Evolutionary conservation across 805 yeast species (phyloP).

Genomic region (Wickerhamiella bombiphila): DNA sequence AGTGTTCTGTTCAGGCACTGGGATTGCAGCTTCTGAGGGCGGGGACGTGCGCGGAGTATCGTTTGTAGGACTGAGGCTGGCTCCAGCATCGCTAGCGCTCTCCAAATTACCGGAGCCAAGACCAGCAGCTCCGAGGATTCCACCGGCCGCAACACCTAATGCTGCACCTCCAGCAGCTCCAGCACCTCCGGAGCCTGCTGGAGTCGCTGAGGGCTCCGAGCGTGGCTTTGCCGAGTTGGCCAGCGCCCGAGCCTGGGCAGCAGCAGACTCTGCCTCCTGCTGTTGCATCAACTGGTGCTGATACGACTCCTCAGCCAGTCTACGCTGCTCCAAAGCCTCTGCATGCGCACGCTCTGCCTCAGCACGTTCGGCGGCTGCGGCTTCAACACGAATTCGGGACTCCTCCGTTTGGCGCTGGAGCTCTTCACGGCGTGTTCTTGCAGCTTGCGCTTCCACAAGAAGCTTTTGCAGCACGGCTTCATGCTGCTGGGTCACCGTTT

Average conservation of each 20-base stretch:
- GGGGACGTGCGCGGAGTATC: slow-evolving; percentile 6
- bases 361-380: background rate
- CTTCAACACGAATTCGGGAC: background rate
- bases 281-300: slow-evolving; percentile 2
- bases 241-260: slow-evolving; percentile 4
- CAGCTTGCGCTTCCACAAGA: background rate
- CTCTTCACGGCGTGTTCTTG: slow-evolving; percentile 7
- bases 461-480: slow-evolving; percentile 1
- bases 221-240: slow-evolving; percentile 1
- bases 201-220: slow-evolving; percentile 12
- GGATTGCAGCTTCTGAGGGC: slow-evolving; percentile 3
- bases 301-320: slow-evolving; percentile 4
- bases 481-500: background rate
- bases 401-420: background rate
- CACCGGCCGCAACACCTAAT: background rate
- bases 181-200: slow-evolving; percentile 20
- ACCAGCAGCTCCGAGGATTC: background rate
- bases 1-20: slow-evolving; percentile 1
- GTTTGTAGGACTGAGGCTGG: background rate
- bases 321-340: slow-evolving; percentile 4
- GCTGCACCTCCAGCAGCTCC: slow-evolving; percentile 9
- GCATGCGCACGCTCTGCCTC: slow-evolving; percentile 4
- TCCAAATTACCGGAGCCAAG: background rate
- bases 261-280: slow-evolving; percentile 7
- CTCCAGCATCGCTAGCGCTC: background rate